Evolutionary conservation across 768 basidiomycete genomes (phyloP).

Genomic region (Pisolithus microcarpus): DNA sequence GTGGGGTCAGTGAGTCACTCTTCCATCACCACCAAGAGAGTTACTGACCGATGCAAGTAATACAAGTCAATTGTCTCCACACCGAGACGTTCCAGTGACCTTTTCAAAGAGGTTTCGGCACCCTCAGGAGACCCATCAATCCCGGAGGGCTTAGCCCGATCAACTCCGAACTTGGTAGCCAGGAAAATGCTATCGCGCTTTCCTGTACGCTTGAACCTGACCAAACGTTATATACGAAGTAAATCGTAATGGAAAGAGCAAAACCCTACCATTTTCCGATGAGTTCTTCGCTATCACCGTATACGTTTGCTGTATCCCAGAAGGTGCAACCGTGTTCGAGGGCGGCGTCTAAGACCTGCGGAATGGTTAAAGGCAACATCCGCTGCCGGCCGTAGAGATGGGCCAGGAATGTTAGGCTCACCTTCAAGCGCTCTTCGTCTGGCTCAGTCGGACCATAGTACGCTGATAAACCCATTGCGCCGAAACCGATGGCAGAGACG

Average conservation of each 20-base stretch:
- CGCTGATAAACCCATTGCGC: constrained; percentile 50
- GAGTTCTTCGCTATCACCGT: constrained; percentile 37
- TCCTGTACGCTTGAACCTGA: constrained; percentile 40
- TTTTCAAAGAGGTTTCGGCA: constrained; percentile 30
- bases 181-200: constrained; percentile 49
- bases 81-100: constrained; percentile 36
- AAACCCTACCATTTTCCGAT: constrained; percentile 36
- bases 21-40: background rate
- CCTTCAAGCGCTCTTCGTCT: constrained; percentile 59
- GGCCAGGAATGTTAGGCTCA: constrained; percentile 11
- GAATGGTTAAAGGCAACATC: background rate
- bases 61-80: constrained; percentile 40
- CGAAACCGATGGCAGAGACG: constrained; percentile 53
- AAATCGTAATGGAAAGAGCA: background rate
- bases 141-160: constrained; percentile 20
- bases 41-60: constrained; percentile 35
- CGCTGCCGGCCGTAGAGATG: background rate
- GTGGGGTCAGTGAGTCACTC: background rate
- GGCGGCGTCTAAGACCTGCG: constrained; percentile 37
- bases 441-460: constrained; percentile 38
- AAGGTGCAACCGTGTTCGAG: constrained; percentile 35
- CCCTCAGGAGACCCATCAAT: constrained; percentile 37
- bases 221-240: too few relatives aligned
- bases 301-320: constrained; percentile 43
- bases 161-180: constrained; percentile 50